phyloP scores from a whole-genome alignment of 306 rosid genomes.

The Nissolia schottii region DNA sequence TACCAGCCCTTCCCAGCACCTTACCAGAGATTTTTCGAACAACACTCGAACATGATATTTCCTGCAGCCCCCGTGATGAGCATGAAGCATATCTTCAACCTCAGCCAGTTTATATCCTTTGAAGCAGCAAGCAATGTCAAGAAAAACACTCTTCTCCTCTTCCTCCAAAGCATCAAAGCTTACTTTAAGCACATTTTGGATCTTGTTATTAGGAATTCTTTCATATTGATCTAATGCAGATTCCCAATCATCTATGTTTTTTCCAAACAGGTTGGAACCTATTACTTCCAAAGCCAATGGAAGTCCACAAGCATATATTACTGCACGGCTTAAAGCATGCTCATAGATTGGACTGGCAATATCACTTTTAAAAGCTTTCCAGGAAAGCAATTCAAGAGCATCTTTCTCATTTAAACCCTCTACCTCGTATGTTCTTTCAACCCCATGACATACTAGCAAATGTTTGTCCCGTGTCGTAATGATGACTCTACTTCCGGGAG shows the following conservation, averaged over 20 bases:
- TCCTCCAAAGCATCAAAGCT: neutral
- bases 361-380: neutral
- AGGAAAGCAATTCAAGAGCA: neutral
- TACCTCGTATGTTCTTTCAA: neutral
- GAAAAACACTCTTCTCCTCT: neutral
- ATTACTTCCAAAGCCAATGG: constrained; percentile 19
- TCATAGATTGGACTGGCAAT: neutral
- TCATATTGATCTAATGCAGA: neutral
- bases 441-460: neutral
- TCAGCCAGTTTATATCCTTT: neutral
- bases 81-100: neutral
- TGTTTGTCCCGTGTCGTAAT: constrained; percentile 26
- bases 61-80: neutral
- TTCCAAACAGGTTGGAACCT: constrained; percentile 6
- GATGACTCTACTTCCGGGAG: constrained; percentile 23
- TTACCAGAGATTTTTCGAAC: constrained; percentile 8
- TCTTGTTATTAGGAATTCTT: neutral
- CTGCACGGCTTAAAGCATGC: neutral
- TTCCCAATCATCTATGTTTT: neutral
- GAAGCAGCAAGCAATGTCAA: constrained; percentile 7
- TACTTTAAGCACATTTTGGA: neutral
- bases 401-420: neutral
- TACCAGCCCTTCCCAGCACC: neutral
- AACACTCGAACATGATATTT: neutral
- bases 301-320: neutral